Evolutionary conservation across 352 stramenopile species (phyloP), one percentile per base, ranked within the genome.

Genomic region (Phytophthora podocarpi): DNA sequence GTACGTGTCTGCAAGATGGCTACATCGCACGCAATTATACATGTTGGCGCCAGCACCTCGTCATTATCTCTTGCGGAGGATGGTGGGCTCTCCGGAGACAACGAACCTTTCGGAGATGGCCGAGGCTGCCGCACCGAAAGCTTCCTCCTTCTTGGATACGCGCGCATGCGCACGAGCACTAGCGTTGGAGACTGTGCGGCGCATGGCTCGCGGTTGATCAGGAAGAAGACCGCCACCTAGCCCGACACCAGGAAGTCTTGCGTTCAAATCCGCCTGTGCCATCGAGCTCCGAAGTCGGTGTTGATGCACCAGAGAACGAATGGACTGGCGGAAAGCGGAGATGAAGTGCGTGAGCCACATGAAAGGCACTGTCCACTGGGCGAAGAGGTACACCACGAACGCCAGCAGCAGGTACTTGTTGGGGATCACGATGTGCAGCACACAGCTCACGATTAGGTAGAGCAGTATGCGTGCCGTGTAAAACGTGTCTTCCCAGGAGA

Each of bases 401-500:
- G 75, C 64, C 26, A 95, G 72, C 52, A 95, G 66, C 16, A 95
- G 52, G 51, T 92, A 95, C 71, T 89, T 89, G 75, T 95, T 95
- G 10, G 85, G 85, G 46, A 93, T 76, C 54, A 95, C 64, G 26
- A 95, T 88, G 70, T 95, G 85, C 37, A 95, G 66, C 64, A 95
- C 76, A 63, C 85, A 95, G 55, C 83, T 93, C 48, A 93, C 65
- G 59, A 93, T 92, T 54, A 95, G 76, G 39, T 85, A 86, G 59
- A 95, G 70, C 47, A 95, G 66, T 10, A 95, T 80, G 49, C 84
- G 82, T 51, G 82, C 75, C 15, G 85, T 93, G 72, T 95, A 93
- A 43, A 91, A 93, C 32, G 83, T 92, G 63, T 95, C 85, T 37
- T 95, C 85, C 85, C 85, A 95, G 30, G 82, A 92, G 43, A 95